These are phyloP conservation scores for Lipomyces orientalis DNA, from an alignment of 805 yeast genomes.

Conservation along the genomic window DNA sequence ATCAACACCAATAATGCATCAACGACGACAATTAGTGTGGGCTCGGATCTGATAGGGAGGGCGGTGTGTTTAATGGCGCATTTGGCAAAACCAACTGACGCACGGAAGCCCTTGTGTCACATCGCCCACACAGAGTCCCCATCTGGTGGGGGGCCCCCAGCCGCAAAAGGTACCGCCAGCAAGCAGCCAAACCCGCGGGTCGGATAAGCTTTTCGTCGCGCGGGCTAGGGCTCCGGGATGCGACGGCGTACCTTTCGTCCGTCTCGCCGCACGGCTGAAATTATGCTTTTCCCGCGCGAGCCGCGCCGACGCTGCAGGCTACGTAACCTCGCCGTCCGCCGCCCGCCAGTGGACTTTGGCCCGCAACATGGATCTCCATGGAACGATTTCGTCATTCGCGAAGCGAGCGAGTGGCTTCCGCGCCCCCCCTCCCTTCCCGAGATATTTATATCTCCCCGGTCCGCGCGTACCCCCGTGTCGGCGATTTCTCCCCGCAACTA, in stretches of 20 bases:
- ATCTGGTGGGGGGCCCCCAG: too few species aligned
- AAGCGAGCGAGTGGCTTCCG: too few species aligned
- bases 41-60: too few species aligned
- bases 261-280: conserved; percentile 3
- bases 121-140: too few species aligned
- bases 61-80: too few species aligned
- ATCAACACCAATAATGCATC: too few species aligned
- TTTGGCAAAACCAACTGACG: too few species aligned
- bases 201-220: background rate
- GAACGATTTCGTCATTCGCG: background rate
- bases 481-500: background rate
- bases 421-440: too few species aligned
- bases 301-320: background rate
- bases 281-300: background rate
- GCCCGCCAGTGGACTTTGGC: background rate
- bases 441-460: background rate
- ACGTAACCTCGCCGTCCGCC: background rate
- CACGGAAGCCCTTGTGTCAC: too few species aligned
- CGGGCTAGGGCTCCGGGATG: background rate
- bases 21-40: too few species aligned
- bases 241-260: conserved; percentile 4
- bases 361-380: background rate
- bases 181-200: background rate
- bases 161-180: background rate
- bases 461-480: background rate